Evolutionary conservation across 805 yeast species (phyloP).

Genomic region (Yamadazyma scolyti): DNA sequence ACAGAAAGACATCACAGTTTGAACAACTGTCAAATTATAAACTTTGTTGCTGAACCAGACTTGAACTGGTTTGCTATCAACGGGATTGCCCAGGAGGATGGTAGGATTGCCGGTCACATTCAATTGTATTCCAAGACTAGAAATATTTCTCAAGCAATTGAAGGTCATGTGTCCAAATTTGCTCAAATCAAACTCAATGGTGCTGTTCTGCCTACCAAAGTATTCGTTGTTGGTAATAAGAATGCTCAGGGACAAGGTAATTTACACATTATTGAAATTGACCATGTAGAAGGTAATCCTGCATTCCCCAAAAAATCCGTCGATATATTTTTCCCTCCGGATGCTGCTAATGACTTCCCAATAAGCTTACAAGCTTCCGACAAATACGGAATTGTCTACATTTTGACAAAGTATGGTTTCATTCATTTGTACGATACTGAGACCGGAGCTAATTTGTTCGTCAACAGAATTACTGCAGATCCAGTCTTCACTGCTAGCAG

Average conservation of each 20-base stretch:
- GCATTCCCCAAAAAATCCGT: slow-evolving; percentile 82
- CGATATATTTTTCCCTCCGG: slow-evolving; percentile 95
- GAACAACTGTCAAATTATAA: slow-evolving; percentile 82
- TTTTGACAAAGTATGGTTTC: slow-evolving; percentile 93
- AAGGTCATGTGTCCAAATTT: slow-evolving; percentile 95
- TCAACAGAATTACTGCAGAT: slow-evolving; percentile 93
- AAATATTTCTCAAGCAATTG: slow-evolving; percentile 92
- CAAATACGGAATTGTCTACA: slow-evolving; percentile 80
- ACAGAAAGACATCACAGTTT: slow-evolving; percentile 82
- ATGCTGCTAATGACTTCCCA: slow-evolving; percentile 95
- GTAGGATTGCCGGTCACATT: slow-evolving; percentile 92
- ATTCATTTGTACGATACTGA: slow-evolving; percentile 94
- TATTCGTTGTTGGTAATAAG: slow-evolving; percentile 91
- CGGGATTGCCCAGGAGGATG: slow-evolving; percentile 92
- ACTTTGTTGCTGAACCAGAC: slow-evolving; percentile 75
- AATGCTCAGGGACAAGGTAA: slow-evolving; percentile 67
- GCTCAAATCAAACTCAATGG: slow-evolving; percentile 73
- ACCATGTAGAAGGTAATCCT: slow-evolving; percentile 86
- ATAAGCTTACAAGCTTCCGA: slow-evolving; percentile 84
- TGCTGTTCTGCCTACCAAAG: slow-evolving; percentile 70
- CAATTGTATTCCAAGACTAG: slow-evolving; percentile 87
- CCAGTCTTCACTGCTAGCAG: slow-evolving; percentile 87
- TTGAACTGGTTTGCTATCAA: slow-evolving; percentile 92
- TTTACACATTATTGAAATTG: slow-evolving; percentile 92
- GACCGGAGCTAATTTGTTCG: slow-evolving; percentile 86